These are phyloP conservation scores for Saccharum spontaneum DNA, from an alignment of 176 grass and related monocot species.

Conservation along the genomic window DNA sequence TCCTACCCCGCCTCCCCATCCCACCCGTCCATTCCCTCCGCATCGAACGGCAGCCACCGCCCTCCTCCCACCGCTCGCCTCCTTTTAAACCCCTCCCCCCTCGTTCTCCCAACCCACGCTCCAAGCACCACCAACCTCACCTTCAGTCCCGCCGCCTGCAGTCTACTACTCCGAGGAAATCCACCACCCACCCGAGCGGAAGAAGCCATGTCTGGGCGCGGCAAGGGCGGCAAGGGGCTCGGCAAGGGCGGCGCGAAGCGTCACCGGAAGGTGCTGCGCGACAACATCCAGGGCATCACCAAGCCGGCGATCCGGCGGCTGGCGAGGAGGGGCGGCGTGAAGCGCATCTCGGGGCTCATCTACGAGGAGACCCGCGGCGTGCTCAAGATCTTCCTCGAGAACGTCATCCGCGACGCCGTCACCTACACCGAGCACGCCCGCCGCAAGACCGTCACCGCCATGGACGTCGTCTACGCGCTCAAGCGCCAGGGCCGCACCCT, in stretches of 20 bases:
- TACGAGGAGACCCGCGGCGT: slow-evolving; percentile 91
- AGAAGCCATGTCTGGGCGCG: slow-evolving; percentile 34
- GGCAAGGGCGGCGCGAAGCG: slow-evolving; percentile 52
- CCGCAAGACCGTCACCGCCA: slow-evolving; percentile 88
- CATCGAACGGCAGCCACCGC: background rate
- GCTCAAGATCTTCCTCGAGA: slow-evolving; percentile 97
- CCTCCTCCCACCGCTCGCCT: background rate
- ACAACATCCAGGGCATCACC: slow-evolving; percentile 64
- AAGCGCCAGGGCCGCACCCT: slow-evolving; percentile 90
- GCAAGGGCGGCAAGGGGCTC: slow-evolving; percentile 51
- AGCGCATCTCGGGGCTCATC: slow-evolving; percentile 84
- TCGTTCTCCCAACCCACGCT: background rate
- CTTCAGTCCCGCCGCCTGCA: background rate
- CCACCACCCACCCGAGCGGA: no score
- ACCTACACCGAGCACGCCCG: slow-evolving; percentile 85
- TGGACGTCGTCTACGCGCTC: slow-evolving; percentile 87
- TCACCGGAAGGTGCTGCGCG: slow-evolving; percentile 45
- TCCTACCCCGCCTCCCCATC: background rate
- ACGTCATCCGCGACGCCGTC: slow-evolving; percentile 84
- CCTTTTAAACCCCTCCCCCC: background rate
- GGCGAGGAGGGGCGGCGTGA: slow-evolving; percentile 57
- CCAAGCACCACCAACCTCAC: background rate
- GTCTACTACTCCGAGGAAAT: background rate
- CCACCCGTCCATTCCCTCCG: background rate
- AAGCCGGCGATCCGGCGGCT: slow-evolving; percentile 51